Conservation (phyloP, 768 basidiomycete genomes). For the Tylopilus subfusipes region DNA sequence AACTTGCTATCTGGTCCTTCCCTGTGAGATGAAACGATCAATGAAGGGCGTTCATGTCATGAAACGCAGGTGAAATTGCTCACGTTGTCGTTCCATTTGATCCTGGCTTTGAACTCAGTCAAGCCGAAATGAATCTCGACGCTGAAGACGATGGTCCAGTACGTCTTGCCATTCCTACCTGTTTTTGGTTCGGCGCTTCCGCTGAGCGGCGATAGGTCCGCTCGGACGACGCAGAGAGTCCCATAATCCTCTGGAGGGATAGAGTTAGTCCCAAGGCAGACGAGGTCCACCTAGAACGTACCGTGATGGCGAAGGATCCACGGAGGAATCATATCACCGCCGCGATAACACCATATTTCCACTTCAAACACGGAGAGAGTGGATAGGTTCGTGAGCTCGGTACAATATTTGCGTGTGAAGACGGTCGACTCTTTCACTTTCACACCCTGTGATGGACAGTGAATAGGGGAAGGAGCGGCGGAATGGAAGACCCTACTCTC, state of each 20-base stretch:
- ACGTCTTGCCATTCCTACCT: conserved; percentile 62
- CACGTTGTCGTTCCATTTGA: conserved; percentile 80
- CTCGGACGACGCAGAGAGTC: conserved; percentile 73
- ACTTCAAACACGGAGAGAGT: conserved; percentile 80
- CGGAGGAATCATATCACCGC: conserved; percentile 64
- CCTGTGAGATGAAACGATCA: conserved; percentile 38
- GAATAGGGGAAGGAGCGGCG: conserved; percentile 2
- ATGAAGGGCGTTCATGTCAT: not conserved
- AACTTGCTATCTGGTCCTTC: conserved; percentile 69
- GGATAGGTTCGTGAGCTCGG: conserved; percentile 71
- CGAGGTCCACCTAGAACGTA: conserved; percentile 10
- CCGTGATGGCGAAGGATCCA: conserved; percentile 65
- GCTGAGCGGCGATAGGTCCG: conserved; percentile 69
- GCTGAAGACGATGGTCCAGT: conserved; percentile 83
- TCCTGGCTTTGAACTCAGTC: conserved; percentile 78
- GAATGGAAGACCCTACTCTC: conserved; percentile 43
- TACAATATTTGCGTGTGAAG: conserved; percentile 79
- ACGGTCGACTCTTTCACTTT: conserved; percentile 81
- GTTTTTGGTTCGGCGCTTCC: conserved; percentile 67
- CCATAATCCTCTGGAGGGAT: conserved; percentile 59
- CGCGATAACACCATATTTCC: conserved; percentile 81
- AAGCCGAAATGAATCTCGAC: conserved; percentile 82
- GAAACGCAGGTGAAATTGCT: conserved; percentile 21
- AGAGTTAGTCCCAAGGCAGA: conserved; percentile 2
- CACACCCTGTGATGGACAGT: conserved; percentile 43